Evolutionary conservation across 2,329 filamentous ascomycete species (phyloP).

Genomic region (Coniochaeta sp.): DNA sequence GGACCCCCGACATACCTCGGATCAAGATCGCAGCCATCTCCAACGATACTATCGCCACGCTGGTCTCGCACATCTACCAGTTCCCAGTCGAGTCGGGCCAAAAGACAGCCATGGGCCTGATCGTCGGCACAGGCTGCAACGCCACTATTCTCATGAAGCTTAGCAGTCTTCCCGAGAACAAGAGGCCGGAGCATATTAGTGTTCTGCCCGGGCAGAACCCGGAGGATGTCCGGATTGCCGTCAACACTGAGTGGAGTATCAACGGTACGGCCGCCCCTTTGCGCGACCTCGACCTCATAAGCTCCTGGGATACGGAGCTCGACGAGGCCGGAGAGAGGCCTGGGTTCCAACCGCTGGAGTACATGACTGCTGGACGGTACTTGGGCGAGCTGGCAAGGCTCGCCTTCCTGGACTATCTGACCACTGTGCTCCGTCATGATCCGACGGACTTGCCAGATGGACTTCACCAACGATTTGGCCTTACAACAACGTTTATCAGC

Average conservation of each 20-base stretch:
- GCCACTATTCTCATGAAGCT: slow-evolving; percentile 69
- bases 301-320: slow-evolving; percentile 61
- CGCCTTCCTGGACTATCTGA: slow-evolving; percentile 60
- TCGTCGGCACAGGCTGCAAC: slow-evolving; percentile 76
- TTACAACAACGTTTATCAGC: slow-evolving; percentile 68
- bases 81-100: slow-evolving; percentile 54
- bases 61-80: slow-evolving; percentile 70
- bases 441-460: slow-evolving; percentile 43
- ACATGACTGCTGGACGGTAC: slow-evolving; percentile 76
- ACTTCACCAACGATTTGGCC: slow-evolving; percentile 51
- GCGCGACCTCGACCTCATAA: slow-evolving; percentile 55
- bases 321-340: slow-evolving; percentile 61
- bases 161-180: slow-evolving; percentile 54
- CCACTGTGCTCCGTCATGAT: slow-evolving; percentile 30
- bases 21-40: slow-evolving; percentile 70
- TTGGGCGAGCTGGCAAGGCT: slow-evolving; percentile 70
- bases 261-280: slow-evolving; percentile 66
- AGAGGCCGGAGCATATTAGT: slow-evolving; percentile 45
- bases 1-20: slow-evolving; percentile 45
- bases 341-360: slow-evolving; percentile 77
- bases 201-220: slow-evolving; percentile 37
- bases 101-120: slow-evolving; percentile 70
- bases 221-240: slow-evolving; percentile 58
- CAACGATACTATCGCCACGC: slow-evolving; percentile 74
- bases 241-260: slow-evolving; percentile 83